Conservation (phyloP, 164 flowering plant species). For the Paratinospora sagittata region DNA sequence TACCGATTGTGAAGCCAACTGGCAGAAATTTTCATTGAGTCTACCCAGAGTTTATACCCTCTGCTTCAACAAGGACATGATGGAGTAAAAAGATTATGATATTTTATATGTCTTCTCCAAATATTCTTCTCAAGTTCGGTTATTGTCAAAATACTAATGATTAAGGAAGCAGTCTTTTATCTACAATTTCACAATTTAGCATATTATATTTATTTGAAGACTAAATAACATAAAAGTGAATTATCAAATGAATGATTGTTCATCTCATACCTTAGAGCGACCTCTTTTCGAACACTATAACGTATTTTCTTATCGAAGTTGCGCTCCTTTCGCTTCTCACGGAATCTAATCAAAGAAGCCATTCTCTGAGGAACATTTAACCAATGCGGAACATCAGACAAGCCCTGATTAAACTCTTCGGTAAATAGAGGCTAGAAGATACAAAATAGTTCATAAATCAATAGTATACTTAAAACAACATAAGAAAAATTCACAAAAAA, state of each 20-base stretch:
- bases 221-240: background rate
- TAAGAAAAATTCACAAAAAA: background rate
- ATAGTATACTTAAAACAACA: background rate
- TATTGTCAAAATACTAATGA: too few species aligned
- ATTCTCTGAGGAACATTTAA: slow-evolving; percentile 50
- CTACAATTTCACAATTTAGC: too few species aligned
- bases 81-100: too few species aligned
- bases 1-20: too few species aligned
- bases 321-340: slow-evolving; percentile 65
- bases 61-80: too few species aligned
- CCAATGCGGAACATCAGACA: slow-evolving; percentile 26
- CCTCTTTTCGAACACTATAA: slow-evolving; percentile 70
- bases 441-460: background rate
- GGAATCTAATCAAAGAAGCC: slow-evolving; percentile 57
- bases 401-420: slow-evolving; percentile 24
- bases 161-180: too few species aligned
- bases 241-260: background rate
- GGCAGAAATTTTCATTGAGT: too few species aligned
- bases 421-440: background rate
- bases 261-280: slow-evolving; percentile 51
- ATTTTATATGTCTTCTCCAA: too few species aligned
- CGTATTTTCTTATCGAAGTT: slow-evolving; percentile 72
- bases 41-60: too few species aligned
- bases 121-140: too few species aligned
- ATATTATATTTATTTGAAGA: background rate